phyloP scores from a whole-genome alignment of 306 rosid genomes.

The Amphicarpaea edgeworthii region DNA sequence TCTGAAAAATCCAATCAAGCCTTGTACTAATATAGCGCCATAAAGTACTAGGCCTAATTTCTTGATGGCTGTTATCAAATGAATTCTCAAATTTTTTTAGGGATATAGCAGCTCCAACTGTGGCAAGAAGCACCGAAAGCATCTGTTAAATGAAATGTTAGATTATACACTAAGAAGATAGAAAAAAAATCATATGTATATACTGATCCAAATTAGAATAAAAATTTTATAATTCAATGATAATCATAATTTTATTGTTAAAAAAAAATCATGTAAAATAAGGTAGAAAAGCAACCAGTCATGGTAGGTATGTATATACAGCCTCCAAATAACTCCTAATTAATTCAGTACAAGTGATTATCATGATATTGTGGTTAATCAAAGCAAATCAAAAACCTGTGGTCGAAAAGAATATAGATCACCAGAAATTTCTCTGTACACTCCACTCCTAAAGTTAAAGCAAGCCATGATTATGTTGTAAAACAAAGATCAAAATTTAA shows the following conservation, averaged over 20 bases:
- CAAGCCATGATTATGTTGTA: slow-evolving; percentile 50
- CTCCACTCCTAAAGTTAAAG: slow-evolving; percentile 78
- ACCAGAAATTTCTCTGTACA: slow-evolving; percentile 44
- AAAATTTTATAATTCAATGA: slow-evolving; percentile 15
- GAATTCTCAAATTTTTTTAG: slow-evolving; percentile 85
- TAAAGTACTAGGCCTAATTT: slow-evolving; percentile 92
- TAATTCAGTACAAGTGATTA: slow-evolving; percentile 44
- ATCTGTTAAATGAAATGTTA: slow-evolving; percentile 58
- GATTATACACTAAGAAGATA: slow-evolving; percentile 3
- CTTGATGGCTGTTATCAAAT: slow-evolving; percentile 87
- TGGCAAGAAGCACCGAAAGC: slow-evolving; percentile 70
- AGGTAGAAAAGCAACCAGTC: neutral
- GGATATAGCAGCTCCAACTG: slow-evolving; percentile 86
- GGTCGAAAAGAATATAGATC: slow-evolving; percentile 33
- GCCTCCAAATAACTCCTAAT: slow-evolving; percentile 1
- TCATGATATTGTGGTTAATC: slow-evolving; percentile 6
- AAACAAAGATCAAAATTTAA: slow-evolving; percentile 50
- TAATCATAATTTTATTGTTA: slow-evolving; percentile 13
- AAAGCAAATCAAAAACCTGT: slow-evolving; percentile 22
- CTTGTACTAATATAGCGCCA: slow-evolving; percentile 73
- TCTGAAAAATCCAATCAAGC: slow-evolving; percentile 80
- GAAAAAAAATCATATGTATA: neutral
- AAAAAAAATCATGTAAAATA: neutral
- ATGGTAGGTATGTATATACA: neutral
- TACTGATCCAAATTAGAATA: slow-evolving; percentile 1